Evolutionary conservation across 805 yeast genomes (phyloP), one percentile per base, ranked within the genome.

Genomic region (Tetrapisispora fleetii): DNA sequence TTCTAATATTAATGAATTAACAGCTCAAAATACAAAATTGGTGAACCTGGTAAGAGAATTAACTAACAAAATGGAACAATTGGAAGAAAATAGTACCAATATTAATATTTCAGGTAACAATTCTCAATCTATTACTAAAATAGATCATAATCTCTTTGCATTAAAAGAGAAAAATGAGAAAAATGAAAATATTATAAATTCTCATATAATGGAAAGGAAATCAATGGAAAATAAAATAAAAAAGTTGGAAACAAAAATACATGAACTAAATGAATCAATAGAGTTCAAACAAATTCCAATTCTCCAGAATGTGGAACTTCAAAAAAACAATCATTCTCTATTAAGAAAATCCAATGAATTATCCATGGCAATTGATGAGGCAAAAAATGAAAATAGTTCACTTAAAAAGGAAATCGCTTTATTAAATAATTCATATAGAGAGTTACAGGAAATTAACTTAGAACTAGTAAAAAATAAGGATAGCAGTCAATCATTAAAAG

Each of bases 1-100:
- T 67, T 76, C 74, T 42, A 76, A 75, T 58, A 73, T 85, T 14
- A 70, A 75, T 13, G 95, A 86, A 47, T 68, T 91, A 45, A 85
- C 86, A 56, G 67, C 74, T 44, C 83, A 81, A 64, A 91, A 91
- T 60, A 78, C 80, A 52, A 83, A 86, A 43, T 70, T 91, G 28
- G 67, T 89, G 33, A 67, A 71, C 22, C 77, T 83, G 3, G 78
- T 85, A 0, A 58, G 40, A 53, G 77, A 77, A 49, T 68, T 88
- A 27, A 91, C 90, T 8, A 71, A 74, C 36, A 78, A 79, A 57
- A 69, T 89, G 48, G 96, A 89, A 59, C 62, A 4, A 77, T 77
- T 39, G 95, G 84, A 56, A 56, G 63, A 24, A 35, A 33, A n/a
- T 50, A 50, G 33, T 6, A 54, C 50, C 81, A 78, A 53, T 70